Base-by-base conservation (phyloP, 1,139 yeast genomes). In the Diutina rugosa region DNA sequence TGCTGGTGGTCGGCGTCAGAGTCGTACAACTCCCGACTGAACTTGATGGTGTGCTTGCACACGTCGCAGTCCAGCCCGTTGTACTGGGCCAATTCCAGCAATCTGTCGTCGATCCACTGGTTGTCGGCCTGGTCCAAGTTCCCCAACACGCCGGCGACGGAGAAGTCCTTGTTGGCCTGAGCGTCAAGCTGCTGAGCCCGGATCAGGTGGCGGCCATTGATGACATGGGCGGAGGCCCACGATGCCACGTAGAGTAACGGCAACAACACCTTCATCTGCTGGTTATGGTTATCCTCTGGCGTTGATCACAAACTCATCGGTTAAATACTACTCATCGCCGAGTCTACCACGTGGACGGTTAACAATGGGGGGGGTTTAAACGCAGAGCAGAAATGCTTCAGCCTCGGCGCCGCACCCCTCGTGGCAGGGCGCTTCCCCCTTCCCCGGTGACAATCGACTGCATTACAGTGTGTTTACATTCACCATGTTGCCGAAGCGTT, bases 21-120 rank as follows among this genome's bases (percentile, higher is more conserved):
- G 14, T 67, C 63, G 44, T 72, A 56, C 56, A 73, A 64, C 3
- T 60, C 54, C 56, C 67, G 65, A 41, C 72, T 73, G 58, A 67
- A 73, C 58, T 60, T 66, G 57, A 74, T 63, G 59, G 68, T 71
- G 62, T 71, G 61, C 61, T 74, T 74, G 62, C 78, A 74, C 45
- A 65, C 60, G 56, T 69, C 70, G 60, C 78, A 74, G 48, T 64
- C 62, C 21, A 74, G 62, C 12, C 73, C 73, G 58, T 69, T 71
- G 63, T 61, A 67, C 30, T 58, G 59, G 28, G 67, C 64, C 59
- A 60, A 58, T 45, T 58, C 57, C 26, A 46, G 51, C 59, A 72
- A 63, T 58, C 72, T 72, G 26, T 58, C 58, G 55, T 63, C 64
- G 57, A 74, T 67, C 57, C 66, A 74, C 58, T 73, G 76, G n/a